These are phyloP conservation scores for Schoenoplectus triqueter DNA, from an alignment of 202 grass and related monocot genomes.

Conservation along the genomic window DNA sequence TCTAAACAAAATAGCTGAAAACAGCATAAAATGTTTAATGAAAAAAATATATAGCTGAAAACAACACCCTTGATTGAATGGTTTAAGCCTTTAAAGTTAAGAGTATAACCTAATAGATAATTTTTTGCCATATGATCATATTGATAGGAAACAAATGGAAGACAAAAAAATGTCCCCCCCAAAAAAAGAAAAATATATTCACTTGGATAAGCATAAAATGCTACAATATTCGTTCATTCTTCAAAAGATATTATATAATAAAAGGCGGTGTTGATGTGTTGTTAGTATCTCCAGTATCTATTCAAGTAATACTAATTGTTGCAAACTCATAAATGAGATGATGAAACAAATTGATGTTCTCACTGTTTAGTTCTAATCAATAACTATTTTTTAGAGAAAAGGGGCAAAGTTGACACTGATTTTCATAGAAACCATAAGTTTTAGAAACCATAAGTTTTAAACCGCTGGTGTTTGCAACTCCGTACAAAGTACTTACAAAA, in stretches of 20 bases:
- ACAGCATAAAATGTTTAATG: conserved; percentile 4
- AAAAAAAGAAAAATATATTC: not conserved
- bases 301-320: not conserved
- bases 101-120: not conserved
- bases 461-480: too few species aligned
- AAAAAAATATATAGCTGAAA: conserved; percentile 4
- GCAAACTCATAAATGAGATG: not conserved
- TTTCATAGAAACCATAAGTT: too few species aligned
- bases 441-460: too few species aligned
- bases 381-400: too few species aligned
- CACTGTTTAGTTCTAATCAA: not conserved
- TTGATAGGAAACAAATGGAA: not conserved
- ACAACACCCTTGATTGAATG: conserved; percentile 14
- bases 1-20: not conserved
- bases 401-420: too few species aligned
- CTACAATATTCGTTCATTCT: not conserved
- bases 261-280: not conserved
- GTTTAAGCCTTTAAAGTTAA: not conserved
- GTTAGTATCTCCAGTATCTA: not conserved
- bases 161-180: not conserved
- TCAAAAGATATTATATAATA: not conserved
- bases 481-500: too few species aligned
- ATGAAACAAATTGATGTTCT: not conserved
- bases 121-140: not conserved
- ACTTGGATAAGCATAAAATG: not conserved